These are phyloP conservation scores for Quercus ilex DNA, from an alignment of 306 rosid genomes.

Conservation along the genomic window DNA sequence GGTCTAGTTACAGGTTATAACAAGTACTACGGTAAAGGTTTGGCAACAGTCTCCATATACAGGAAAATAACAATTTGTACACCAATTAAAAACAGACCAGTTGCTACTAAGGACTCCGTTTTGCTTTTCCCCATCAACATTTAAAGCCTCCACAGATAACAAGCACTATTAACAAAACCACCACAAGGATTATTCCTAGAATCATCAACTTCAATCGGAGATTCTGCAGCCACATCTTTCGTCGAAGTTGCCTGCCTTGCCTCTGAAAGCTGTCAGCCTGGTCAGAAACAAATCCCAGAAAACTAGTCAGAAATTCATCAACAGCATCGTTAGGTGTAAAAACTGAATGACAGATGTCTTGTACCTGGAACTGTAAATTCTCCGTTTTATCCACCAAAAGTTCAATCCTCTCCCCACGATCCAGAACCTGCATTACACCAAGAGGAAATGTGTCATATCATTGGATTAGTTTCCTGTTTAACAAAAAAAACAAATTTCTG, in stretches of 20 bases:
- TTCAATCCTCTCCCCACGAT: conserved; percentile 97
- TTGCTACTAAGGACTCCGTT: not conserved
- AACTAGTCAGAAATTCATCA: not conserved
- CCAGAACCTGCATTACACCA: conserved; percentile 71
- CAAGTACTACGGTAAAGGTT: conserved; percentile 18
- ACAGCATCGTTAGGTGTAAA: not conserved
- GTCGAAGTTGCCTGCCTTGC: conserved; percentile 90
- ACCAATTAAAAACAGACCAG: conserved; percentile 24
- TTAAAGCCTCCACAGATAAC: conserved; percentile 84
- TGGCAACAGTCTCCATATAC: conserved; percentile 27
- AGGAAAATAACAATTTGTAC: conserved; percentile 36
- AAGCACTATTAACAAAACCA: conserved; percentile 71
- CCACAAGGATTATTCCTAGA: conserved; percentile 63
- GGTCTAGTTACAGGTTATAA: conserved; percentile 33
- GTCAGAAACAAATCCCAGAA: conserved; percentile 8
- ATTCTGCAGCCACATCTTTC: conserved; percentile 98
- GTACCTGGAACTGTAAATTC: conserved; percentile 93
- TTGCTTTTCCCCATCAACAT: conserved; percentile 49
- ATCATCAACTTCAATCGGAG: conserved; percentile 89
- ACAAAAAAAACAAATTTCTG: no score
- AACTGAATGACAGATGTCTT: conserved; percentile 1
- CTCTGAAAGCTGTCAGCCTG: conserved; percentile 99
- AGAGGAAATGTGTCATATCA: conserved; percentile 2
- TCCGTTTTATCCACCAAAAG: conserved; percentile 96
- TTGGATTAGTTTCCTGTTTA: conserved; percentile 3